Evolutionary conservation across 441 rosid genomes (phyloP).

Genomic region (Capsella rubella): DNA sequence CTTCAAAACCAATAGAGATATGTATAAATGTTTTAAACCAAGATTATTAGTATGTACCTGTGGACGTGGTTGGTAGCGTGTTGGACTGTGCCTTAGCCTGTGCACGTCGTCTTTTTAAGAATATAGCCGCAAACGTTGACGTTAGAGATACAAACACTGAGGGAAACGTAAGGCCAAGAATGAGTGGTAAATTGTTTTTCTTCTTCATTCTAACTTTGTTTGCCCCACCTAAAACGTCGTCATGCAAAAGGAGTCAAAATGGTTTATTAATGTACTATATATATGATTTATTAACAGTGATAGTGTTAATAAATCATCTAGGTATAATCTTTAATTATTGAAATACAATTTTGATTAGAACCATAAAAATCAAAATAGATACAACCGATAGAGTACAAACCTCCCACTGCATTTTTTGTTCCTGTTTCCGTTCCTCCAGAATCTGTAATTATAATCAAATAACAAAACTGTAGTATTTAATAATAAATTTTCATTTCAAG

Average conservation of each 20-base stretch:
- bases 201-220: neutral
- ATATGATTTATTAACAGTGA: neutral
- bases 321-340: neutral
- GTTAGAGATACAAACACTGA: constrained; percentile 22
- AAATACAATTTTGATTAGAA: too few species aligned
- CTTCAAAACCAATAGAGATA: neutral
- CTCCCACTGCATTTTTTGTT: constrained; percentile 9
- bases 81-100: constrained; percentile 27
- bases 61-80: constrained; percentile 10
- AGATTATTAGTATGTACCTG: neutral
- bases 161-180: constrained; percentile 27
- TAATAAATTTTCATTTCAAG: too few species aligned
- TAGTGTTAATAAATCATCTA: neutral
- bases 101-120: constrained; percentile 16
- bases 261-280: neutral
- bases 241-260: neutral
- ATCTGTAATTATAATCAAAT: neutral
- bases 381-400: neutral
- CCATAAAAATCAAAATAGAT: too few species aligned
- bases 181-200: constrained; percentile 23
- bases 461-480: neutral
- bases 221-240: constrained; percentile 1
- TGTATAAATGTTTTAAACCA: neutral
- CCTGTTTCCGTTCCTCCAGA: constrained; percentile 1
- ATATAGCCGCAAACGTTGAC: constrained; percentile 21